Base-by-base conservation (phyloP, 371 early-diverging fungal genomes). In the Mucor velutinosus region DNA sequence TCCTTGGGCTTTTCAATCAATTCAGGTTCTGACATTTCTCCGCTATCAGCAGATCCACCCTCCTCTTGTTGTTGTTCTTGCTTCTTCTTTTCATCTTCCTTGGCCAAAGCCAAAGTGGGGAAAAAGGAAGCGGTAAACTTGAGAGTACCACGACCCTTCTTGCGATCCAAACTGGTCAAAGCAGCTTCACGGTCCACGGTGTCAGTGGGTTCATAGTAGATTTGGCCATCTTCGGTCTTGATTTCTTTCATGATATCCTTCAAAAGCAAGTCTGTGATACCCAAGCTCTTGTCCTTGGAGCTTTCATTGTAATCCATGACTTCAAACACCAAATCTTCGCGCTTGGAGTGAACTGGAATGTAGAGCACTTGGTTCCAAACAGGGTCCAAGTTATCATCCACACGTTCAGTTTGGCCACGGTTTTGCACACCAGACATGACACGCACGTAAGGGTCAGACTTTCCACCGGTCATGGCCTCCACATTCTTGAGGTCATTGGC, bases 371-470 rank as follows among this genome's bases (percentile, higher is more conserved):
- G 64, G 73, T 96, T 87, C 95, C 95, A 97, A 17, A 88, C 87
- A 2, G 97, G 98, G 70, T 94, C 90, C 65, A 94, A 71, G 55
- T 90, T 86, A 67, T 87, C 86, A 29, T 84, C 75, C 41, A 93
- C 86, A 57, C 86, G 83, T 41, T 90, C 87, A 14, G 95, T 93
- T 41, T 84, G 83, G 35, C 83, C 88, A 35, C 85, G 83, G 21
- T 69, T 61, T 73, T 81, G 89, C 75, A 83, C 86, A 35, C 85
- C 90, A 23, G 89, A 79, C 67, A 89, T 83, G 35, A 93, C 79
- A 65, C 84, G 79, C 17, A 92, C 87, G 71, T 93, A 96, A 19
- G 97, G 97, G 72, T 97, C 96, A 3, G 93, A 91, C 71, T 89
- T 91, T 64, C 95, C 92, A 15, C 87, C 87, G 14, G 77, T 77